Conservation (phyloP, 2,329 filamentous ascomycete genomes). For the Phialophora chinensis region DNA sequence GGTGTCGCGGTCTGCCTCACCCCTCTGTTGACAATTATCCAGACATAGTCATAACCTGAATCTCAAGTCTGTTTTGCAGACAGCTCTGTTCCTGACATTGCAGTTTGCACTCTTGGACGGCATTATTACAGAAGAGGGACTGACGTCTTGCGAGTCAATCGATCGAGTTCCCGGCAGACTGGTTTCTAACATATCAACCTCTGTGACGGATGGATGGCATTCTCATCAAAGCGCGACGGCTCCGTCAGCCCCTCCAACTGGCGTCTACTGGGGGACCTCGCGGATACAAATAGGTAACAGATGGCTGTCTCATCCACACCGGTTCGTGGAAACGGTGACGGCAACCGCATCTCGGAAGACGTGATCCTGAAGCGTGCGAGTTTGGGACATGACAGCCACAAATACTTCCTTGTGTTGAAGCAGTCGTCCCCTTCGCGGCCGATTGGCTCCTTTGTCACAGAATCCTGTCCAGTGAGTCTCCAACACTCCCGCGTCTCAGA, state of each 20-base stretch:
- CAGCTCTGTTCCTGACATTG: too few relatives aligned
- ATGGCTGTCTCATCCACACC: not conserved
- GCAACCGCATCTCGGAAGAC: not conserved
- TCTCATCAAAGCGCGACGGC: not conserved
- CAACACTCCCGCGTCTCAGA: constrained; percentile 26
- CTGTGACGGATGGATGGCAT: too few relatives aligned
- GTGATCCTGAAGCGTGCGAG: not conserved
- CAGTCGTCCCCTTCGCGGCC: constrained; percentile 4
- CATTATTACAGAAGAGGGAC: too few relatives aligned
- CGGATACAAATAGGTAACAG: not conserved
- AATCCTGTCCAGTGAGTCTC: constrained; percentile 13
- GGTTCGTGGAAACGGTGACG: not conserved
- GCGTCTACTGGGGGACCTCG: not conserved
- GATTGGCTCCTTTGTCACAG: constrained; percentile 23
- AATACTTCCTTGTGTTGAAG: constrained; percentile 4
- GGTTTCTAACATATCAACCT: too few relatives aligned
- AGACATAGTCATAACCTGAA: not conserved
- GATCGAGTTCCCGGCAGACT: too few relatives aligned
- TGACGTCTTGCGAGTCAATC: too few relatives aligned
- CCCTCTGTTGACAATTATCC: not conserved
- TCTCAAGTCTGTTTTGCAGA: not conserved
- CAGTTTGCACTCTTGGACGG: too few relatives aligned
- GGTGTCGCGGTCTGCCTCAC: not conserved
- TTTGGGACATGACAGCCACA: not conserved
- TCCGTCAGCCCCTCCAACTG: not conserved